phyloP scores from a whole-genome alignment of 176 grass and related monocot genomes.

The Phyllostachys edulis region DNA sequence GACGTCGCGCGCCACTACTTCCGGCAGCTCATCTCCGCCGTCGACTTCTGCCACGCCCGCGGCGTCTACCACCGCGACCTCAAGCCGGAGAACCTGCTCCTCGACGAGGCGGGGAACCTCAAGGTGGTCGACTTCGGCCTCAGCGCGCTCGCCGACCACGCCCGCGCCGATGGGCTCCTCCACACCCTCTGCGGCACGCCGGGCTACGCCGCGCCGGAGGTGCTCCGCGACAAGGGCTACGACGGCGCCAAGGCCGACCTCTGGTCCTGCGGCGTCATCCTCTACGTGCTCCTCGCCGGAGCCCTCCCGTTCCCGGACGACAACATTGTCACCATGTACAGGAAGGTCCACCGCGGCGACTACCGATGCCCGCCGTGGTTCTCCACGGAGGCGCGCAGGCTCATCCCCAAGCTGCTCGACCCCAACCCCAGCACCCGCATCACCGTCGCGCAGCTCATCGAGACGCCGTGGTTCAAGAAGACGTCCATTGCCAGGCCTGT shows the following conservation, averaged over 20 bases:
- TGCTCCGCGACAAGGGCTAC: slow-evolving; percentile 76
- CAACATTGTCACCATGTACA: slow-evolving; percentile 78
- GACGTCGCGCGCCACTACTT: slow-evolving; percentile 77
- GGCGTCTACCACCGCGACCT: slow-evolving; percentile 95
- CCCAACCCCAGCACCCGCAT: slow-evolving; percentile 77
- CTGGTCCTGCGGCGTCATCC: slow-evolving; percentile 96
- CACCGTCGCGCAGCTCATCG: slow-evolving; percentile 69
- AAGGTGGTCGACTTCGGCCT: slow-evolving; percentile 96
- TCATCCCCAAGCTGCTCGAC: slow-evolving; percentile 72
- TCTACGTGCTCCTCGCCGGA: slow-evolving; percentile 85
- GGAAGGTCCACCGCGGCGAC: slow-evolving; percentile 75
- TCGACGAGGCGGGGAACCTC: slow-evolving; percentile 75
- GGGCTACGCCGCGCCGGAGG: slow-evolving; percentile 87
- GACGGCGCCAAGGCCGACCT: slow-evolving; percentile 86
- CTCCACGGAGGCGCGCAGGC: slow-evolving; percentile 61
- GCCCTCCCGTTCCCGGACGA: slow-evolving; percentile 78
- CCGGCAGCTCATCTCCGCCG: slow-evolving; percentile 76
- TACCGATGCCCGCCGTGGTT: slow-evolving; percentile 86
- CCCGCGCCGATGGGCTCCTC: slow-evolving; percentile 74
- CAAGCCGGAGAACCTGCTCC: slow-evolving; percentile 93
- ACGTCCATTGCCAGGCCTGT: slow-evolving; percentile 21
- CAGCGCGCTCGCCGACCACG: slow-evolving; percentile 72
- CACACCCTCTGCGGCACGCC: slow-evolving; percentile 96
- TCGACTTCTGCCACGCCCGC: slow-evolving; percentile 93
- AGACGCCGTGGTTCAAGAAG: slow-evolving; percentile 88